Base-by-base conservation (phyloP, 148 eudicot genomes). In the Persicaria tinctoria region DNA sequence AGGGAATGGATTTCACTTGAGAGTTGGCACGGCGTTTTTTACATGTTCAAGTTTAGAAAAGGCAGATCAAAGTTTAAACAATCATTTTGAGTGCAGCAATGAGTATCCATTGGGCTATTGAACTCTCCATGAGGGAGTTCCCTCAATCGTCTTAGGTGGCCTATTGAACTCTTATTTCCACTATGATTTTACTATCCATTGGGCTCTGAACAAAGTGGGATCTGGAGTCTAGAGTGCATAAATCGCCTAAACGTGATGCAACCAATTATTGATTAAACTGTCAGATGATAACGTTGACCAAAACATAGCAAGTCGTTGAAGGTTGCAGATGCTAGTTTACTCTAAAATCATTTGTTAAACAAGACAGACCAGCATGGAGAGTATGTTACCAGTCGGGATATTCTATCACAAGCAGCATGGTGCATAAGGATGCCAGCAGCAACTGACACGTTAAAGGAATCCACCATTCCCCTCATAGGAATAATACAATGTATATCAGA, bases 401-500 rank as follows among this genome's bases (percentile, higher is more conserved):
- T 90, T 81, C 97, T 86, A 82, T 94, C 98, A 83, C 89, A 82
- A 74, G 89, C 90, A 70, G 98, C 98, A 72, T 94, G 98, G 82
- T 92, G 96, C 98, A 94, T 90, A n/a, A 90, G 87, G 81, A 94
- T 77, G 57, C 96, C 97, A 57, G 98, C 96, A 83, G 98, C 98
- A 73, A 94, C 98, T 46, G 98, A 94, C 74, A 94, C 97, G 73
- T 94, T 94, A 73, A 94, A 90, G 44, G 97, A 94, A 80, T 94
- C 98, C 75, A 94, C 98, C 98, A 94, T 94, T 79, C 98, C 98
- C 44, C 80, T 89, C 98, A 94, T 94, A 50, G 98, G 97, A 78
- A 94, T 94, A 81, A 89, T 86, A 83, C 98, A 92, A 71, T 78
- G 97, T 76, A 90, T 60, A 79, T 94, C 96, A 16, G 98, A 86